Conservation (phyloP, 192 early-diverging fungal genomes). For the Umbelopsis ramanniana region DNA sequence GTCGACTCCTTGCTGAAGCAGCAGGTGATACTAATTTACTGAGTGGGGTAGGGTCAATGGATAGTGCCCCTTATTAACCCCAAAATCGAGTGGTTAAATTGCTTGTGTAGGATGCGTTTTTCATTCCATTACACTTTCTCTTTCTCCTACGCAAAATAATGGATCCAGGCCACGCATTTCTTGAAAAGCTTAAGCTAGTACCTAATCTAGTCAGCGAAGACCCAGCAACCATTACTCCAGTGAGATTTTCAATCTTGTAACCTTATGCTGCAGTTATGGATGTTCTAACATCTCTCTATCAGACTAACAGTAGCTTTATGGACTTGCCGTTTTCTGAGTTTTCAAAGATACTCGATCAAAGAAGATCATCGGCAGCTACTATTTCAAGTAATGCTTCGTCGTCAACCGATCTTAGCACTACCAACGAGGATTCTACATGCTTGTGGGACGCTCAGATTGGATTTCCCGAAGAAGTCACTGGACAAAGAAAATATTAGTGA, state of each 20-base stretch:
- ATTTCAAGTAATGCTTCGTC: background rate
- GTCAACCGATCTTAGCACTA: background rate
- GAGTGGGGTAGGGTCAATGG: too few species aligned
- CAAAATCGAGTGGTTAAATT: background rate
- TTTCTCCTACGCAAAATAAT: background rate
- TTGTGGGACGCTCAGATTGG: slow-evolving; percentile 6
- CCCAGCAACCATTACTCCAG: slow-evolving; percentile 19
- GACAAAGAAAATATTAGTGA: background rate
- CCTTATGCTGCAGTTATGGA: background rate
- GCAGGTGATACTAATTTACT: too few species aligned
- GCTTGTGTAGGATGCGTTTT: background rate
- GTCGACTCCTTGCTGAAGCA: too few species aligned
- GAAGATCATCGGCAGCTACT: background rate
- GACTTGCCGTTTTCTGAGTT: slow-evolving; percentile 16
- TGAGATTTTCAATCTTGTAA: background rate
- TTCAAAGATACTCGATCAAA: slow-evolving; percentile 16
- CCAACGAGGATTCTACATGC: background rate
- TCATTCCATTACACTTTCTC: background rate
- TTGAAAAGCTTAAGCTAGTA: slow-evolving; percentile 14
- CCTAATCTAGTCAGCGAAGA: slow-evolving; percentile 26
- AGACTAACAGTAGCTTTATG: slow-evolving; percentile 15
- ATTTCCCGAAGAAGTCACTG: background rate
- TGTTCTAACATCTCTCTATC: background rate
- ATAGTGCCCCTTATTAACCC: too few species aligned
- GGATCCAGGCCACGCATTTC: slow-evolving; percentile 19